Conservation (phyloP, 1,284 basidiomycete genomes). For the Boletus mariae region DNA sequence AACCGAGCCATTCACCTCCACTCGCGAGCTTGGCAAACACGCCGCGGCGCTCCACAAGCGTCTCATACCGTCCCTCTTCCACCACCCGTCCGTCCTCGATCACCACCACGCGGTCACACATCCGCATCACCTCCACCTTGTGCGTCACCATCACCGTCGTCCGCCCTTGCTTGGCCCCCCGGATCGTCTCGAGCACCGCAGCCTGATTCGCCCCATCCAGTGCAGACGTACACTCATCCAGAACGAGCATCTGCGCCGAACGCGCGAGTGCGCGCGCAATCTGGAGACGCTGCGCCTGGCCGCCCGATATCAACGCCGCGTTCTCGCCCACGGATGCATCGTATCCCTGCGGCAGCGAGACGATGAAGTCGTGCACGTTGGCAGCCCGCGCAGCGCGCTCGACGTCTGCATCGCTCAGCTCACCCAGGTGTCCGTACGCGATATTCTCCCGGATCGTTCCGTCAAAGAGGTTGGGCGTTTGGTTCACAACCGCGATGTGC, state of each 20-base stretch:
- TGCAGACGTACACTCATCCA: slow-evolving; percentile 94
- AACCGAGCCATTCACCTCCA: slow-evolving; percentile 80
- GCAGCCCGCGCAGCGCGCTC: slow-evolving; percentile 70
- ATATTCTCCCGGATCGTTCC: slow-evolving; percentile 84
- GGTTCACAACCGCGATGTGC: slow-evolving; percentile 82
- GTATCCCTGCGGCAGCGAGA: slow-evolving; percentile 77
- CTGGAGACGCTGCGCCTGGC: slow-evolving; percentile 90
- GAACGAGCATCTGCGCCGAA: slow-evolving; percentile 71
- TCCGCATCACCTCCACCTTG: slow-evolving; percentile 86
- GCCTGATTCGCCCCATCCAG: slow-evolving; percentile 82
- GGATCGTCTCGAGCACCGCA: slow-evolving; percentile 76
- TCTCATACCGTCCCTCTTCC: slow-evolving; percentile 77
- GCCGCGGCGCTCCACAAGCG: slow-evolving; percentile 66
- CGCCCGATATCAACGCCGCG: slow-evolving; percentile 85
- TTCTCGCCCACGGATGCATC: slow-evolving; percentile 87
- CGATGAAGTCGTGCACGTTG: slow-evolving; percentile 85
- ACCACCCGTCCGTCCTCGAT: slow-evolving; percentile 73
- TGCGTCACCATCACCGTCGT: slow-evolving; percentile 94
- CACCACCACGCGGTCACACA: slow-evolving; percentile 88
- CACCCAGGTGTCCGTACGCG: slow-evolving; percentile 58
- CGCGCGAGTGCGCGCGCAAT: slow-evolving; percentile 87
- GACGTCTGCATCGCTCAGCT: slow-evolving; percentile 50
- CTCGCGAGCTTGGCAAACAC: slow-evolving; percentile 80
- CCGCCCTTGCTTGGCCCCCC: slow-evolving; percentile 56
- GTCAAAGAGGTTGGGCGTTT: slow-evolving; percentile 85